These are phyloP conservation scores for Raffaelea ambrosiae DNA, from an alignment of 2,329 filamentous ascomycete genomes.

Conservation along the genomic window DNA sequence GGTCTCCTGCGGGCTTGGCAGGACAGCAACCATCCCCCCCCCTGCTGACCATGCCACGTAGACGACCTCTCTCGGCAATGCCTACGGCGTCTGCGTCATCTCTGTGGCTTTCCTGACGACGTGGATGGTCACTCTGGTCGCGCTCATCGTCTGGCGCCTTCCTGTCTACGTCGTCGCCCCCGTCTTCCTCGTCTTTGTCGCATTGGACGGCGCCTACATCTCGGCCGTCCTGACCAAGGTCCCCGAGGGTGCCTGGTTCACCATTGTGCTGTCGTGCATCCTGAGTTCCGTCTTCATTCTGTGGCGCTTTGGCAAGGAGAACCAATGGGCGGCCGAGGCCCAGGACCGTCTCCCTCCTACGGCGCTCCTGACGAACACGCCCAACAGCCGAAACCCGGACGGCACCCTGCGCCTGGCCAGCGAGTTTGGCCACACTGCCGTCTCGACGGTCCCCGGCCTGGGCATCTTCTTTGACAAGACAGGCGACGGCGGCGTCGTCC, in stretches of 20 bases:
- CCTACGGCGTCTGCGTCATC: constrained; percentile 73
- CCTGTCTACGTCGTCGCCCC: constrained; percentile 51
- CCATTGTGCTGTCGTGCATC: constrained; percentile 53
- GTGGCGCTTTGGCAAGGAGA: constrained; percentile 73
- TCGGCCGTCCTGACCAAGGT: constrained; percentile 65
- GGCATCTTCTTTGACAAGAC: constrained; percentile 76
- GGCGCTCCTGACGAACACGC: constrained; percentile 22
- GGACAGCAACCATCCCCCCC: too few species aligned
- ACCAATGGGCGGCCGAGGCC: constrained; percentile 64
- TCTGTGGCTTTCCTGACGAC: constrained; percentile 73
- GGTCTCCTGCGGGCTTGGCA: not conserved
- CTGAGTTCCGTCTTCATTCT: constrained; percentile 60
- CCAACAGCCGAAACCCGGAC: constrained; percentile 7
- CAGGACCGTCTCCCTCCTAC: constrained; percentile 48
- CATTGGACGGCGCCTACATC: constrained; percentile 60
- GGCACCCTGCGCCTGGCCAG: constrained; percentile 6
- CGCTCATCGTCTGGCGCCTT: constrained; percentile 63
- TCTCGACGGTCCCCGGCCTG: constrained; percentile 44
- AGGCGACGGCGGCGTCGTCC: constrained; percentile 39
- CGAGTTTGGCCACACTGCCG: constrained; percentile 30
- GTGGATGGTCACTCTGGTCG: constrained; percentile 62
- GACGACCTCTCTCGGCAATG: constrained; percentile 62
- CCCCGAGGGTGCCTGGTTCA: constrained; percentile 72
- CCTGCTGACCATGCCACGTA: too few species aligned
- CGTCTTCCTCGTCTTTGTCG: constrained; percentile 55